A percentile compares a stretch with the other conserved stretches of the same genome.
These are phyloP conservation scores for Phaeodactylum tricornutum DNA, from an alignment of 108 stramenopile species.

Conservation along the genomic window DNA sequence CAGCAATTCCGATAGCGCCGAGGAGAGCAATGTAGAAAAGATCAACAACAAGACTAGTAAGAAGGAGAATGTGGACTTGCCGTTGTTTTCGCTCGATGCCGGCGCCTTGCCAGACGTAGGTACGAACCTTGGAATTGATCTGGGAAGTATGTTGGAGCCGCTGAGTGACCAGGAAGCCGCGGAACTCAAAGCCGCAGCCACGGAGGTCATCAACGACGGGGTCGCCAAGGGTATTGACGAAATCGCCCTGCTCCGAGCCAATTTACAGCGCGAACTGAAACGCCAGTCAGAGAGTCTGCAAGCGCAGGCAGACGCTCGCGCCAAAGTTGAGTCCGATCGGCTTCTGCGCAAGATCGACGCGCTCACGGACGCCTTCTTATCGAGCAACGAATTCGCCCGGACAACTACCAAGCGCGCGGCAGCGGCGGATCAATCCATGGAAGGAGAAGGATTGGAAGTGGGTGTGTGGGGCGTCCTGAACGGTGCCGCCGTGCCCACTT, in stretches of 20 bases:
- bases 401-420: constrained; percentile 39
- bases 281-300: not conserved
- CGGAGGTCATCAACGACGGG: constrained; percentile 31
- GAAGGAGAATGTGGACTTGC: no score
- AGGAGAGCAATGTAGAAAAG: no score
- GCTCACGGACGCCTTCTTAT: constrained; percentile 41
- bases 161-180: constrained; percentile 34
- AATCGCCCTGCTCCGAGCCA: constrained; percentile 32
- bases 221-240: constrained; percentile 50
- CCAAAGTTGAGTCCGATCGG: constrained; percentile 24
- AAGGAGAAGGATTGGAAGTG: constrained; percentile 40
- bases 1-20: no score
- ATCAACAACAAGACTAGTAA: no score
- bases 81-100: no score
- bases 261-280: constrained; percentile 26
- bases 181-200: constrained; percentile 37
- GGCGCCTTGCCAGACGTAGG: no score
- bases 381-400: constrained; percentile 13
- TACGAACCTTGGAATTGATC: constrained; percentile 30
- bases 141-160: constrained; percentile 20
- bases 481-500: constrained; percentile 32
- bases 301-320: constrained; percentile 14
- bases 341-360: constrained; percentile 61
- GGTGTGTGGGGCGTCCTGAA: constrained; percentile 61
- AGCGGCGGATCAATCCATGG: constrained; percentile 37